Evolutionary conservation across 495 filamentous ascomycete species (phyloP).

Genomic region (Apodospora peruviana): DNA sequence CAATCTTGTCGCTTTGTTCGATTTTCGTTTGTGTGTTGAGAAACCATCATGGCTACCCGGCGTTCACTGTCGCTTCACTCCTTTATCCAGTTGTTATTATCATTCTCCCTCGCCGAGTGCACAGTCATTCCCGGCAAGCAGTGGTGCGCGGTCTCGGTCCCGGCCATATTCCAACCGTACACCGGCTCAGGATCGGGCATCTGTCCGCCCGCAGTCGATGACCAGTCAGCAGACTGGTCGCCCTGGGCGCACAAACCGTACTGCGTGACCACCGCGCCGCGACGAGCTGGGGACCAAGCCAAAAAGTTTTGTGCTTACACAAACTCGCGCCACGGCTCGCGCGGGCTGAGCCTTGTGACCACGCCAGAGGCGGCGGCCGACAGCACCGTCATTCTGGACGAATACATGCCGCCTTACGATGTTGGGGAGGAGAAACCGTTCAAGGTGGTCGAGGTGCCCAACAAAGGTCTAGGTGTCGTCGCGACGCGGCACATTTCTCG

Average conservation of each 20-base stretch:
- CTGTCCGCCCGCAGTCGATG: slow-evolving; percentile 3
- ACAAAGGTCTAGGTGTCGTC: slow-evolving; percentile 34
- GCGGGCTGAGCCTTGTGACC: slow-evolving; percentile 31
- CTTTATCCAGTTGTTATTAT: no score
- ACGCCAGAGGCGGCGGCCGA: slow-evolving; percentile 27
- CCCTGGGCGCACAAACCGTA: slow-evolving; percentile 33
- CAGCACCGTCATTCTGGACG: slow-evolving; percentile 19
- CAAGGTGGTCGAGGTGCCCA: slow-evolving; percentile 27
- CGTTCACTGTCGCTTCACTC: no score
- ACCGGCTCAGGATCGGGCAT: not conserved
- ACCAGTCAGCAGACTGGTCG: slow-evolving; percentile 5
- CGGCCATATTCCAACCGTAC: not conserved
- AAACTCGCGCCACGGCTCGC: slow-evolving; percentile 29
- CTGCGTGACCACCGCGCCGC: slow-evolving; percentile 17
- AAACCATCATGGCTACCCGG: no score
- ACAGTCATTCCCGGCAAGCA: no score
- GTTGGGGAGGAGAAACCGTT: no score
- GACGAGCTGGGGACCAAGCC: slow-evolving; percentile 1
- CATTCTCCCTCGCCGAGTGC: no score
- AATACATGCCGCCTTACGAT: slow-evolving; percentile 6
- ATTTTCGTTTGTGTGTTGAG: no score
- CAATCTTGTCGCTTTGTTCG: no score
- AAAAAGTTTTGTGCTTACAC: slow-evolving; percentile 32
- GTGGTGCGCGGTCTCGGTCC: not conserved
- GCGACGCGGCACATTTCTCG: slow-evolving; percentile 25